Percentiles rank a stretch among this genome's conserved stretches.
Evolutionary conservation across 352 stramenopile genomes (phyloP).

Genomic region (Phytophthora constricta): DNA sequence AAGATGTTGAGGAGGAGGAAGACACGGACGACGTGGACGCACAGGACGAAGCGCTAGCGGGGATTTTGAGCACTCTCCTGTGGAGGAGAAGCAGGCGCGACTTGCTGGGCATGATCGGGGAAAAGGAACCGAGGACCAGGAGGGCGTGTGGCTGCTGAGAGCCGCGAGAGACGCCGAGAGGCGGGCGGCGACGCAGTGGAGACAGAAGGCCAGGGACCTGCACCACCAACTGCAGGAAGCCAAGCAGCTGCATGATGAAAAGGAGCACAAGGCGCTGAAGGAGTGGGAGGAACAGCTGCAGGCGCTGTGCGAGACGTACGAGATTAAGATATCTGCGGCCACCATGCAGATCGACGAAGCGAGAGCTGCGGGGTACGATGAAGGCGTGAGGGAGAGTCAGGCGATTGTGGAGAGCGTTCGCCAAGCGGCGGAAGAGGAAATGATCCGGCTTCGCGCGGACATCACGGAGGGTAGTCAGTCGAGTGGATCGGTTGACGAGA

Average conservation of each 20-base stretch:
- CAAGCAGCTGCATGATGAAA: constrained; percentile 53
- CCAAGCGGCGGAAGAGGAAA: constrained; percentile 53
- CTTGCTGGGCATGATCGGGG: no score
- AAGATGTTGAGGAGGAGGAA: constrained; percentile 44
- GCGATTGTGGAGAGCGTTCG: constrained; percentile 68
- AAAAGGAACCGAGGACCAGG: constrained; percentile 42
- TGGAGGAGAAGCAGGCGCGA: constrained; percentile 16
- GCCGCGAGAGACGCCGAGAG: constrained; percentile 48
- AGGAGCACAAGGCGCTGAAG: constrained; percentile 48
- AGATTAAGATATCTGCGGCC: constrained; percentile 70
- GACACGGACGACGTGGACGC: constrained; percentile 43
- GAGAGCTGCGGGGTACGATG: constrained; percentile 67
- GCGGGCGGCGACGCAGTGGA: constrained; percentile 63
- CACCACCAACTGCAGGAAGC: constrained; percentile 59
- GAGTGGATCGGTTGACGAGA: constrained; percentile 1
- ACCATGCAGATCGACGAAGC: constrained; percentile 86
- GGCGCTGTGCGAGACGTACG: constrained; percentile 72
- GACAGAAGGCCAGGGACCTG: constrained; percentile 71
- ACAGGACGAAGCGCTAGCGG: constrained; percentile 28
- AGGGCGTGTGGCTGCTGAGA: constrained; percentile 50
- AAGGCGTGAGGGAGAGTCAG: constrained; percentile 81
- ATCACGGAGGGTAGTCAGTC: constrained; percentile 9
- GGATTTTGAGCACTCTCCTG: constrained; percentile 26
- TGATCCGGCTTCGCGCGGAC: constrained; percentile 35
- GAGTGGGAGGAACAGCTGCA: constrained; percentile 70